Evolutionary conservation across 345 rosid species (phyloP), one percentile per base, ranked within the genome.

Genomic region (Brassica rapa): DNA sequence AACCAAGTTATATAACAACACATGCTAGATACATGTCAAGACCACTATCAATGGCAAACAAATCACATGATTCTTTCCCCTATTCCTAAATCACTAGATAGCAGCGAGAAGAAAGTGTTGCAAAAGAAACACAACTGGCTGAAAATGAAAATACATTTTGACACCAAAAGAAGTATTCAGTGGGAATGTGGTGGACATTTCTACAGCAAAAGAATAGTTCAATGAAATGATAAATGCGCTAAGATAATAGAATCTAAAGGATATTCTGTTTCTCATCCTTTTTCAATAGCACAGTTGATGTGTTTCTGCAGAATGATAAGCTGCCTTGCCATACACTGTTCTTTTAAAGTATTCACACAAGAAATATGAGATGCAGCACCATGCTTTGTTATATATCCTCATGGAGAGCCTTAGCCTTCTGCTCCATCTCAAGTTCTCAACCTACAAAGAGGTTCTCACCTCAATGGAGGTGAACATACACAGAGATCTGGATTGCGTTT

Each of bases 101-200:
- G 2, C 2, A 37, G 11, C 2, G 4, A 37, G 43, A 37, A 37
- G 10, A 37, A 8, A 37, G 12, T 37, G 43, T 37, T 8, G 43
- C 43, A 37, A 37, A 9, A 37, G 43, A 33, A 27, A 27, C 30
- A 4, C 35, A 39, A 39, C 12, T 30, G 93, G 91, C 98, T 94
- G 84, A 72, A 62, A 62, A 80, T 55, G 43, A 65, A 29, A 77
- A 70, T 11, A 62, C 27, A 15, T 23, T 43, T 43, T 15, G 8
- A 76, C 10, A 70, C 59, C 71, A 62, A 51, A 66, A 55, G 74
- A 65, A 39, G n/a, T 57, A n/a, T 21, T 39, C 53, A 4, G 25
- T 66, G 60, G 24, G n/a, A 67, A 62, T 27, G 0, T 27, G 70
- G 37, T 43, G 71, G 71, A 24, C 55, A 59, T 30, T 51, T 64